Conservation (phyloP, 2,329 filamentous ascomycete species). For the Penicillium sp. region DNA sequence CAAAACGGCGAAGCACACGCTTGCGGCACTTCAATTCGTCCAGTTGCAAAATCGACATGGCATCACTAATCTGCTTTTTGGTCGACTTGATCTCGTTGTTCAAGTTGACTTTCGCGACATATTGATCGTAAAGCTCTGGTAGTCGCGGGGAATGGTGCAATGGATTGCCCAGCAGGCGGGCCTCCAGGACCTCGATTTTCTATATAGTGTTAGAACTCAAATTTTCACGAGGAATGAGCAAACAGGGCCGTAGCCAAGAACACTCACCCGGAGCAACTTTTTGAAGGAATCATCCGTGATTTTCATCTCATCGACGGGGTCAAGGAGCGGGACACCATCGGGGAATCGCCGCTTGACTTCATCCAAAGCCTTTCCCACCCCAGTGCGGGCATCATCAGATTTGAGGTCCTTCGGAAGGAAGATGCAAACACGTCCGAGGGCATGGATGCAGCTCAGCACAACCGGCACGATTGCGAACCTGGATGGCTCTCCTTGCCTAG, state of each 20-base stretch:
- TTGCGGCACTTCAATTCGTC: slow-evolving; percentile 97
- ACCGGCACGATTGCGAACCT: slow-evolving; percentile 85
- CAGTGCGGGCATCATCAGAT: slow-evolving; percentile 68
- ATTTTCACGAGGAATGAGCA: too few relatives aligned
- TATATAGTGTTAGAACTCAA: slow-evolving; percentile 44
- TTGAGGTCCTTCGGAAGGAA: slow-evolving; percentile 79
- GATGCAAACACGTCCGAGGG: slow-evolving; percentile 80
- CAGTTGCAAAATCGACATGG: slow-evolving; percentile 85
- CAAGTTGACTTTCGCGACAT: slow-evolving; percentile 76
- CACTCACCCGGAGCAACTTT: slow-evolving; percentile 70
- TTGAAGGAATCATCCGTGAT: slow-evolving; percentile 94
- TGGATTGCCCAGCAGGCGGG: slow-evolving; percentile 82
- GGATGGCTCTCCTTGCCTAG: slow-evolving; percentile 64
- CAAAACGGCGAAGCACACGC: slow-evolving; percentile 87
- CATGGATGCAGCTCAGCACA: slow-evolving; percentile 80
- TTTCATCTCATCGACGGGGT: slow-evolving; percentile 94
- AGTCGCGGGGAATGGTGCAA: slow-evolving; percentile 88
- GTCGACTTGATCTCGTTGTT: slow-evolving; percentile 79
- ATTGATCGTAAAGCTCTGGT: slow-evolving; percentile 82
- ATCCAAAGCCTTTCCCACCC: slow-evolving; percentile 67
- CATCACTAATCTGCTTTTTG: slow-evolving; percentile 84
- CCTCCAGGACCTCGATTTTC: slow-evolving; percentile 97
- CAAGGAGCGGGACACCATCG: slow-evolving; percentile 84
- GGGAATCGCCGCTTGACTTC: slow-evolving; percentile 88
- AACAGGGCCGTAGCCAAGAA: neutral